These are phyloP conservation scores for Daldinia grandis DNA, from an alignment of 495 filamentous ascomycete genomes.

Conservation along the genomic window DNA sequence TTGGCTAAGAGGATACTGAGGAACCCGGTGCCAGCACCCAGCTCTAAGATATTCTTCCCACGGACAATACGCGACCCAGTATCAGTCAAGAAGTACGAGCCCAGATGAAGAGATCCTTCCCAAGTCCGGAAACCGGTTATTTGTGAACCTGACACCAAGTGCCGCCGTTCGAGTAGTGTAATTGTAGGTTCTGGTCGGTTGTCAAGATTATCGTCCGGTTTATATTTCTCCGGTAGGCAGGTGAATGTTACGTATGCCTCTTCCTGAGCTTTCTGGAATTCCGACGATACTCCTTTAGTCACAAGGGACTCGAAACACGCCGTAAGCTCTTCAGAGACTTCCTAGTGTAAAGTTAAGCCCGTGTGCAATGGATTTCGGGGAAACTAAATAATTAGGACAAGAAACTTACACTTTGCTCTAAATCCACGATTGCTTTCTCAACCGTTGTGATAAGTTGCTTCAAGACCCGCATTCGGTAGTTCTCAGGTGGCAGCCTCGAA, in stretches of 20 bases:
- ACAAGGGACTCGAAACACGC: slow-evolving; percentile 63
- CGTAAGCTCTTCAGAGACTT: slow-evolving; percentile 72
- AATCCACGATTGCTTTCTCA: slow-evolving; percentile 68
- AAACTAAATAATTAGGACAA: slow-evolving; percentile 2
- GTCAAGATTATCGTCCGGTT: slow-evolving; percentile 2
- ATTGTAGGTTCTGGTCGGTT: slow-evolving; percentile 44
- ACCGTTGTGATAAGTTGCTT: slow-evolving; percentile 69
- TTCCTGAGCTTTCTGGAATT: slow-evolving; percentile 65
- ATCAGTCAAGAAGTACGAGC: slow-evolving; percentile 63
- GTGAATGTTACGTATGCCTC: slow-evolving; percentile 75
- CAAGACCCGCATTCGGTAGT: slow-evolving; percentile 71
- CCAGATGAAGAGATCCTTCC: slow-evolving; percentile 83
- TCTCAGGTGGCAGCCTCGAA: slow-evolving; percentile 62
- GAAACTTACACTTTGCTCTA: slow-evolving; percentile 75
- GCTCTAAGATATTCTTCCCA: slow-evolving; percentile 72
- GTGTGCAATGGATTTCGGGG: background rate
- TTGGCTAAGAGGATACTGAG: slow-evolving; percentile 76
- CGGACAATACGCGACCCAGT: slow-evolving; percentile 48
- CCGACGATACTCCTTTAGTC: slow-evolving; percentile 60
- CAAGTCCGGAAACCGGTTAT: slow-evolving; percentile 85
- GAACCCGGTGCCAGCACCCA: slow-evolving; percentile 84
- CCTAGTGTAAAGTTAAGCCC: slow-evolving; percentile 52
- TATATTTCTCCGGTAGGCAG: slow-evolving; percentile 38
- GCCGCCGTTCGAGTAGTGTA: slow-evolving; percentile 71
- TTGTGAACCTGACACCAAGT: slow-evolving; percentile 71